Conservation (phyloP, 805 yeast species). For the Tetrapisispora phaffii region DNA sequence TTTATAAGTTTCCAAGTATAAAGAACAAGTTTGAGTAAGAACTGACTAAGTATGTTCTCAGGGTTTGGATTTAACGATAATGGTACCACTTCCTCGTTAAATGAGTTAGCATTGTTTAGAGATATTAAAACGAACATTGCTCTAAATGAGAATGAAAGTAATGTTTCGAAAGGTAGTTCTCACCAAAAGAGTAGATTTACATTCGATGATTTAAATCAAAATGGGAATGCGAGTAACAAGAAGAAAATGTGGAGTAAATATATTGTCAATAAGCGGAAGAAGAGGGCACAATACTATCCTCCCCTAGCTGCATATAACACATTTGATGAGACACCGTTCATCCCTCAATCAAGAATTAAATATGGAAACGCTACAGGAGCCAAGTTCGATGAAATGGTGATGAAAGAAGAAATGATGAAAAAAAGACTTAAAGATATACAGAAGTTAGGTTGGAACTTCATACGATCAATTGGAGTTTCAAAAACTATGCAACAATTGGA, state of each 20-base stretch:
- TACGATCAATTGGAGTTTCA: conserved; percentile 51
- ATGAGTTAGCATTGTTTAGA: conserved; percentile 13
- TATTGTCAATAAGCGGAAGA: not conserved
- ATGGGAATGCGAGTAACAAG: not conserved
- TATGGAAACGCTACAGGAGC: not conserved
- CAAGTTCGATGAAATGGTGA: conserved; percentile 13
- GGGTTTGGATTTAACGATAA: not conserved
- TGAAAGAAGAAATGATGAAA: conserved; percentile 13
- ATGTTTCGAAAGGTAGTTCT: not conserved
- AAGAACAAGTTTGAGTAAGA: no score
- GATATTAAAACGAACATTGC: conserved; percentile 11
- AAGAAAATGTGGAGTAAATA: not conserved
- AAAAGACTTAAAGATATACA: conserved; percentile 24
- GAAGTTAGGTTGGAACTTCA: conserved; percentile 37
- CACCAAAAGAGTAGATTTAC: not conserved
- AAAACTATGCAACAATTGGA: conserved; percentile 38
- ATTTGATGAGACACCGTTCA: conserved; percentile 14
- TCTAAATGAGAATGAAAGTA: not conserved
- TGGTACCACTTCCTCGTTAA: conserved; percentile 1
- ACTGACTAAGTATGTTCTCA: no score
- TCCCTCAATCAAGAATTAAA: conserved; percentile 2
- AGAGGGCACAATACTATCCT: not conserved
- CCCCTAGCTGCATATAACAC: conserved; percentile 22
- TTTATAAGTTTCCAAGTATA: no score
- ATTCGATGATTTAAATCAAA: not conserved